Percentiles rank a stretch among this genome's conserved stretches.
These are phyloP conservation scores for Dalechampia spathulata DNA, from an alignment of 441 rosid genomes.

Conservation along the genomic window DNA sequence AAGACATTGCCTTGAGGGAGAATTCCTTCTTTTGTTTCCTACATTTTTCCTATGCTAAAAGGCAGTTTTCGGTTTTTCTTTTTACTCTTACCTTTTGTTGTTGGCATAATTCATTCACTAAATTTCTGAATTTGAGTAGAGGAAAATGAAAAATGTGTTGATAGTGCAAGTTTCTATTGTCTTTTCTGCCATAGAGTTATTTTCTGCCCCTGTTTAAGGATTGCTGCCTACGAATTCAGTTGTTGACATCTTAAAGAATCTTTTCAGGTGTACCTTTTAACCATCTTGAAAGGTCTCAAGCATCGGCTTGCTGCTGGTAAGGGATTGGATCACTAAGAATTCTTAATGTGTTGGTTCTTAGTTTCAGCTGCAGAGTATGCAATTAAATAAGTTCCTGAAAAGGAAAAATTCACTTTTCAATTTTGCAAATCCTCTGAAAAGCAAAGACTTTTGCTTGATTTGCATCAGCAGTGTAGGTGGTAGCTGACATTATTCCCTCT, in stretches of 20 bases:
- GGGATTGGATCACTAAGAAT: neutral
- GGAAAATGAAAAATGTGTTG: neutral
- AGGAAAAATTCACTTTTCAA: neutral
- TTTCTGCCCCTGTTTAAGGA: neutral
- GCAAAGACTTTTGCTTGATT: neutral
- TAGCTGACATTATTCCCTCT: neutral
- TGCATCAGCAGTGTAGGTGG: neutral
- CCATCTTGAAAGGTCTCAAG: slow-evolving; percentile 78
- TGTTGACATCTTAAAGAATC: slow-evolving; percentile 2
- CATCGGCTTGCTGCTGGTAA: slow-evolving; percentile 98
- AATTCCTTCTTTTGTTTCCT: no score
- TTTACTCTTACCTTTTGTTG: neutral
- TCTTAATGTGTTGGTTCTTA: no score
- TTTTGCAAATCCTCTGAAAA: neutral
- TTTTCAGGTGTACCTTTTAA: slow-evolving; percentile 75
- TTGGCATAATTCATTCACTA: neutral
- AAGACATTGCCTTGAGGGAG: no score
- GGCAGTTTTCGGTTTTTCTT: no score
- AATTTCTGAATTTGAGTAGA: neutral
- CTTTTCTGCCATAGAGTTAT: neutral
- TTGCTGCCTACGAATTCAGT: neutral
- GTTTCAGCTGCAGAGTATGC: no score
- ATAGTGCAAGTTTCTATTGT: neutral
- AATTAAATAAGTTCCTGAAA: no score
- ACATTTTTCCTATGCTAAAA: no score